Conservation (phyloP, 225 moss, liverwort and hornwort genomes). For the Asterella californica region DNA sequence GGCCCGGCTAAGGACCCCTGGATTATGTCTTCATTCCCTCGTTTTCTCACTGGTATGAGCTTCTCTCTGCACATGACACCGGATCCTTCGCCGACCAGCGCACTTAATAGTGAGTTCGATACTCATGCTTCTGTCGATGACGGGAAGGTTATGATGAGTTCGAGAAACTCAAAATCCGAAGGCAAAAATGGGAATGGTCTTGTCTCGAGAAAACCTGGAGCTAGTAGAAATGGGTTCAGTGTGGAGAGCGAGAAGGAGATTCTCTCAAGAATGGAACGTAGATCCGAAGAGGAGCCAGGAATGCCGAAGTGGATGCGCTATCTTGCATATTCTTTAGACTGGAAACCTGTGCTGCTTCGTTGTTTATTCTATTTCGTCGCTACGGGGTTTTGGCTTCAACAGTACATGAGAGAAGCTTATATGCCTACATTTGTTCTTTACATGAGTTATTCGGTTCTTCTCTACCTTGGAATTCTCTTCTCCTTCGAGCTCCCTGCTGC, state of each 20-base stretch:
- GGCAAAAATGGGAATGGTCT: constrained; percentile 8
- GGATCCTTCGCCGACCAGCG: constrained; percentile 22
- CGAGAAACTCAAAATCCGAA: background rate
- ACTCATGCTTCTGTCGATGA: background rate
- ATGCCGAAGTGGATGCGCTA: background rate
- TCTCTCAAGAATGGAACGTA: background rate
- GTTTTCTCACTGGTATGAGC: constrained; percentile 65
- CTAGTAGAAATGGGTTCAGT: background rate
- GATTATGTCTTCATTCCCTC: constrained; percentile 57
- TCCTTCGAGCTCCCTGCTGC: constrained; percentile 63
- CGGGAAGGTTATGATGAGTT: no score
- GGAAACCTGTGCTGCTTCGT: constrained; percentile 27
- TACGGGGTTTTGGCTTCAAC: constrained; percentile 1
- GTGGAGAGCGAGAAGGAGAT: background rate
- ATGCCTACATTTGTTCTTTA: constrained; percentile 28
- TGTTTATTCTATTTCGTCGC: constrained; percentile 20
- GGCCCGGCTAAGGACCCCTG: constrained; percentile 70
- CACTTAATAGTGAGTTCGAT: background rate
- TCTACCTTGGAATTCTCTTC: constrained; percentile 49
- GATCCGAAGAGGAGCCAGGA: background rate
- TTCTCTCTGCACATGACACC: constrained; percentile 65
- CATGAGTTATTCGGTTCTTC: constrained; percentile 28
- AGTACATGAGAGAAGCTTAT: background rate
- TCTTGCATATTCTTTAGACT: constrained; percentile 9
- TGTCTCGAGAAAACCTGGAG: constrained; percentile 16